Percentiles rank a stretch among this genome's conserved stretches.
Evolutionary conservation across 345 rosid genomes (phyloP).

Genomic region (Firmiana major): DNA sequence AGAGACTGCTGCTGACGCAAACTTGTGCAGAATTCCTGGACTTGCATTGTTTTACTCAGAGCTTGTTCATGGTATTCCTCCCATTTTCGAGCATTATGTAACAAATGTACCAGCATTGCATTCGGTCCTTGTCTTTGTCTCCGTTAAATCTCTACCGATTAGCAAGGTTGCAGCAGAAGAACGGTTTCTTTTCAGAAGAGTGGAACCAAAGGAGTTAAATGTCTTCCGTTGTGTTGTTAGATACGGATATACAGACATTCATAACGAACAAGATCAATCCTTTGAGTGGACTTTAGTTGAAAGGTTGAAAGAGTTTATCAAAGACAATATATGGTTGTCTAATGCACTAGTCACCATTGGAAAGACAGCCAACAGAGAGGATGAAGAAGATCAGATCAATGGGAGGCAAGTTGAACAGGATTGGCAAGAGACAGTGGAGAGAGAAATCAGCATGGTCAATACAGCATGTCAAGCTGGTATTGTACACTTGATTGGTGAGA

Average conservation of each 20-base stretch:
- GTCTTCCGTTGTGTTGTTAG: conserved; percentile 45
- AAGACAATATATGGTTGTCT: conserved; percentile 18
- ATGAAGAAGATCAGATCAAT: not conserved
- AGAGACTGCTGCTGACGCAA: not conserved
- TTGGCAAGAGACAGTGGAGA: conserved; percentile 9
- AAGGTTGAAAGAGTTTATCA: conserved; percentile 31
- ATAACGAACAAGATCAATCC: conserved; percentile 21
- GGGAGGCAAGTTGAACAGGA: not conserved
- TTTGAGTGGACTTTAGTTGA: conserved; percentile 33
- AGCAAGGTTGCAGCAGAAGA: conserved; percentile 33
- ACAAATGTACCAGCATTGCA: conserved; percentile 36
- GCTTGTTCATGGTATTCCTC: conserved; percentile 41
- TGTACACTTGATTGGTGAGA: conserved; percentile 53
- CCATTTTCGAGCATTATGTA: conserved; percentile 42
- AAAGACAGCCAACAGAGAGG: not conserved
- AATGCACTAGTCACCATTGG: not conserved
- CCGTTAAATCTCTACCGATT: conserved; percentile 38
- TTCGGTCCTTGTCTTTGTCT: conserved; percentile 40
- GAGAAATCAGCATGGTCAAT: conserved; percentile 33
- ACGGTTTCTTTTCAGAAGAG: conserved; percentile 36
- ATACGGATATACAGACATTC: conserved; percentile 38
- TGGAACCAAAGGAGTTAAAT: conserved; percentile 25
- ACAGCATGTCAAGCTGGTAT: conserved; percentile 35
- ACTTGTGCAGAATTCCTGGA: conserved; percentile 29
- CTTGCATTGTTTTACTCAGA: conserved; percentile 45